Evolutionary conservation across 495 filamentous ascomycete species (phyloP).

Genomic region (Penicillium subrubescens): DNA sequence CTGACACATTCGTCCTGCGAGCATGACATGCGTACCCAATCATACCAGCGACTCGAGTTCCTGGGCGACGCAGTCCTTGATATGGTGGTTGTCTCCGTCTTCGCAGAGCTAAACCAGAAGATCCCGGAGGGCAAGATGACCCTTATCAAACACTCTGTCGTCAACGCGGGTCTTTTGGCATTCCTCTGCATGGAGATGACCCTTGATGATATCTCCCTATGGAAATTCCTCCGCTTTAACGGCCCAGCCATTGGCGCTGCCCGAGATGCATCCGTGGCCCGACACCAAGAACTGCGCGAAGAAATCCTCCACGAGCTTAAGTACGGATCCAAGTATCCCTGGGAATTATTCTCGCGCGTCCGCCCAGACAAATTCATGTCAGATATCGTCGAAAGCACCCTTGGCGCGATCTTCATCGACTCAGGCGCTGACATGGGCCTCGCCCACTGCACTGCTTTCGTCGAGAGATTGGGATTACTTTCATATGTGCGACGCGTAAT

Average conservation of each 20-base stretch:
- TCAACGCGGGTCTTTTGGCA: conserved; percentile 87
- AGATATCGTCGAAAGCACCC: conserved; percentile 77
- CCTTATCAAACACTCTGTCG: conserved; percentile 68
- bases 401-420: conserved; percentile 88
- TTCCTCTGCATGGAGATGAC: conserved; percentile 65
- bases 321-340: conserved; percentile 63
- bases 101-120: conserved; percentile 47
- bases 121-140: conserved; percentile 72
- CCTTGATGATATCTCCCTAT: conserved; percentile 48
- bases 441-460: conserved; percentile 54
- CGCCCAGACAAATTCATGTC: conserved; percentile 80
- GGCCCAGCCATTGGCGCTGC: conserved; percentile 48
- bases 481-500: conserved; percentile 64
- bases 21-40: conserved; percentile 52
- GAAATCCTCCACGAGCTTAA: conserved; percentile 53
- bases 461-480: conserved; percentile 66
- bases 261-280: conserved; percentile 36
- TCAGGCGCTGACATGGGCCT: conserved; percentile 56
- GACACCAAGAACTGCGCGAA: conserved; percentile 52
- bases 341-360: conserved; percentile 67
- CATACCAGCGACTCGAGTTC: conserved; percentile 88
- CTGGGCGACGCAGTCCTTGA: conserved; percentile 89
- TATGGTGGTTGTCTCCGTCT: conserved; percentile 62
- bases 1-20: conserved; percentile 79
- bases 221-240: conserved; percentile 71